Conservation (phyloP, 257 asterid species). For the Ilex aquifolium region DNA sequence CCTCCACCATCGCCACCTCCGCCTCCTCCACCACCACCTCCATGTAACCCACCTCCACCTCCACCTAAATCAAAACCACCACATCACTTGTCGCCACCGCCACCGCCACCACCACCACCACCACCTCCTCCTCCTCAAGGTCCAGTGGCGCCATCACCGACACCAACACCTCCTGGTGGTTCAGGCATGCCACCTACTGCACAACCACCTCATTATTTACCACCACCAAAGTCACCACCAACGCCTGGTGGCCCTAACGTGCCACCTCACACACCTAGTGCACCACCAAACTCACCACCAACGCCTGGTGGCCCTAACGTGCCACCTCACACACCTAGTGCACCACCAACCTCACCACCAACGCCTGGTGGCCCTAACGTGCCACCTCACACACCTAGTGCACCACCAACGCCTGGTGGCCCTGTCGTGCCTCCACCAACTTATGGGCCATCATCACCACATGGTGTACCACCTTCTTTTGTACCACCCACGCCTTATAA, state of each 20-base stretch:
- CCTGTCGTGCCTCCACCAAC: too few relatives aligned
- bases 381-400: conserved; percentile 13
- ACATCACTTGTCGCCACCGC: conserved; percentile 14
- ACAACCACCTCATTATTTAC: conserved; percentile 9
- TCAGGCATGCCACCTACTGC: neutral
- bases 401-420: too few relatives aligned
- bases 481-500: conserved; percentile 3
- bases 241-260: conserved; percentile 12
- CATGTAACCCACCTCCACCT: conserved; percentile 8
- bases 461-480: conserved; percentile 12
- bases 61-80: conserved; percentile 24
- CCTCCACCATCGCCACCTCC: conserved; percentile 21
- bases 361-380: conserved; percentile 12
- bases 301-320: conserved; percentile 11
- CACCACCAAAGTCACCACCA: conserved; percentile 23
- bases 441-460: conserved; percentile 13
- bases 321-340: conserved; percentile 5
- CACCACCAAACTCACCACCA: conserved; percentile 8
- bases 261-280: conserved; percentile 1
- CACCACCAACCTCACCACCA: conserved; percentile 7
- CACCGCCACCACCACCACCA: conserved; percentile 24
- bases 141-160: conserved; percentile 7
- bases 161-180: conserved; percentile 4
- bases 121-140: neutral
- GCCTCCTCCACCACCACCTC: conserved; percentile 12